A percentile compares a stretch with the other conserved stretches of the same genome.
These are phyloP conservation scores for Pseudopyrenochaeta lycopersici DNA, from an alignment of 2,329 filamentous ascomycete species.

Conservation along the genomic window DNA sequence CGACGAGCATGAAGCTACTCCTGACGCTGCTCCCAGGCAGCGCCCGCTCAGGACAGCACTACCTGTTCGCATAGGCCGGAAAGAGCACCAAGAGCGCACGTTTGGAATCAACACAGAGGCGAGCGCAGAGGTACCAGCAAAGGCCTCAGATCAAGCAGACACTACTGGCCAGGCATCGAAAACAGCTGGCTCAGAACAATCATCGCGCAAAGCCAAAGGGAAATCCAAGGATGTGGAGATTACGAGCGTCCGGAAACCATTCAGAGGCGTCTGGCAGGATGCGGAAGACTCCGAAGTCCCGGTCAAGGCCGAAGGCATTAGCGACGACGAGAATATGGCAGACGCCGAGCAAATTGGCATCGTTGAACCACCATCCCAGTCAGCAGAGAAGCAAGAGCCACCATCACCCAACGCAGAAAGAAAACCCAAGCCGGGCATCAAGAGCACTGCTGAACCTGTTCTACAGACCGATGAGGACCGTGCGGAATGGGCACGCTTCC, in stretches of 20 bases:
- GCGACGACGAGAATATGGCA: conserved; percentile 53
- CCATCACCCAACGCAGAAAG: conserved; percentile 45
- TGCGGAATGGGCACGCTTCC: conserved; percentile 59
- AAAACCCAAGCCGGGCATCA: conserved; percentile 33
- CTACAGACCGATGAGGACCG: conserved; percentile 63
- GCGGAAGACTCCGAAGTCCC: conserved; percentile 49
- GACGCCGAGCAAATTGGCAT: conserved; percentile 38
- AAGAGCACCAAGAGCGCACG: conserved; percentile 64
- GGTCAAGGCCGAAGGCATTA: conserved; percentile 65
- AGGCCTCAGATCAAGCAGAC: conserved; percentile 48
- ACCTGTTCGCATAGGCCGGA: conserved; percentile 65
- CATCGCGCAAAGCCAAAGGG: conserved; percentile 46
- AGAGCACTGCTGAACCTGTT: conserved; percentile 46
- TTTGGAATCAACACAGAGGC: conserved; percentile 64
- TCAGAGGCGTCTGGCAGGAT: conserved; percentile 57
- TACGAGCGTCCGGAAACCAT: conserved; percentile 51
- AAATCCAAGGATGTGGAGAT: conserved; percentile 56
- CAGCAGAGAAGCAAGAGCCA: conserved; percentile 34
- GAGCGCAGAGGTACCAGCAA: conserved; percentile 56
- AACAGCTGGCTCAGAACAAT: conserved; percentile 24
- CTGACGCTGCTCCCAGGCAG: conserved; percentile 25
- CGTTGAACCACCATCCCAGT: conserved; percentile 8
- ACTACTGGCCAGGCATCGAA: conserved; percentile 34
- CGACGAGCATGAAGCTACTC: conserved; percentile 56
- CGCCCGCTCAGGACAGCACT: conserved; percentile 34